Evolutionary conservation across 2,329 filamentous ascomycete species (phyloP).

Genomic region (Rosellinia necatrix): DNA sequence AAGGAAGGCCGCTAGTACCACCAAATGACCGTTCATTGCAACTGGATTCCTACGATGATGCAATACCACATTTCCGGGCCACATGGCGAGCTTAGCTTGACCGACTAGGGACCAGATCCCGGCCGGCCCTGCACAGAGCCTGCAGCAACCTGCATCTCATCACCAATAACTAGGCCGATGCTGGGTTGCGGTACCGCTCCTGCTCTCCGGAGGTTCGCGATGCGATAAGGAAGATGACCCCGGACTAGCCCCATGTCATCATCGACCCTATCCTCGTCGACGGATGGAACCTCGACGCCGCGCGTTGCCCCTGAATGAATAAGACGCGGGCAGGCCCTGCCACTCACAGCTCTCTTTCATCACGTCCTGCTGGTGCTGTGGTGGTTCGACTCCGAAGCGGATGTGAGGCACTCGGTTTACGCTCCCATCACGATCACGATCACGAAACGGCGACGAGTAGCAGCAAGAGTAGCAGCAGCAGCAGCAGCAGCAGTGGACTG

Average conservation of each 20-base stretch:
- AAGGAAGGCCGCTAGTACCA: slow-evolving; percentile 22
- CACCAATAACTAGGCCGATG: background rate
- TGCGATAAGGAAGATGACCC: slow-evolving; percentile 13
- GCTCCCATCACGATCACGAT: background rate
- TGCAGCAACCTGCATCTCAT: background rate
- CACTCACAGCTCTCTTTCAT: background rate
- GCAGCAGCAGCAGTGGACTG: background rate
- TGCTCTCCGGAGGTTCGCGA: background rate
- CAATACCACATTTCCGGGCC: slow-evolving; percentile 13
- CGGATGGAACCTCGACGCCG: slow-evolving; percentile 7
- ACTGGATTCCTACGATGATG: slow-evolving; percentile 21
- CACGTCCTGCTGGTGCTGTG: slow-evolving; percentile 6
- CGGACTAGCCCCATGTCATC: slow-evolving; percentile 20
- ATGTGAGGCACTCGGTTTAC: background rate
- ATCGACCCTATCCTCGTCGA: slow-evolving; percentile 10
- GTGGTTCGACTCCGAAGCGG: background rate
- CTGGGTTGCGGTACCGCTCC: background rate
- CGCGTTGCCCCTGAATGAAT: slow-evolving; percentile 4
- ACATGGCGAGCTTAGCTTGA: background rate
- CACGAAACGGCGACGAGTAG: background rate
- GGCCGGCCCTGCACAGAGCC: too few relatives aligned
- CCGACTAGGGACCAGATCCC: background rate
- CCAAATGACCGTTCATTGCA: slow-evolving; percentile 16
- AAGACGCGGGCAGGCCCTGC: slow-evolving; percentile 17
- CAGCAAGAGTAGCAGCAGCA: background rate